Percentiles rank a stretch among this genome's conserved stretches.
phyloP scores from a whole-genome alignment of 78 protist species.

The Cyanophora paradoxa region DNA sequence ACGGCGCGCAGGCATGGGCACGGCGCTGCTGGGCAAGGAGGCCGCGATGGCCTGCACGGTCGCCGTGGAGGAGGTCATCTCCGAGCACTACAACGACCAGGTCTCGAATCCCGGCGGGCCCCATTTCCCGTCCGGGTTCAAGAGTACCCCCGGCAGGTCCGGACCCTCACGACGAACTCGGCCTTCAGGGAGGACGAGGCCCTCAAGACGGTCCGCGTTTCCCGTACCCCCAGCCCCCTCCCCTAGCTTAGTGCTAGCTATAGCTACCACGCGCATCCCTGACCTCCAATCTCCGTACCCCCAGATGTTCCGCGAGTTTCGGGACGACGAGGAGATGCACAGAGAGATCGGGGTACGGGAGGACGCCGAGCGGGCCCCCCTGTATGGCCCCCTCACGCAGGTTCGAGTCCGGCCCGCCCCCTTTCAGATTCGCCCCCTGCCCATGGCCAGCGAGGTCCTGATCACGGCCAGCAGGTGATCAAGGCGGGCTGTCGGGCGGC shows the following conservation, averaged over 20 bases:
- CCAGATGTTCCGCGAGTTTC: background rate
- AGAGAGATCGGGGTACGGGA: background rate
- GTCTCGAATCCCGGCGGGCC: too few species aligned
- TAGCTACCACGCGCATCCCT: too few species aligned
- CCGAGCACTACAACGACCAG: slow-evolving; percentile 73
- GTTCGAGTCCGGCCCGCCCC: background rate
- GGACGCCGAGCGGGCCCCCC: background rate
- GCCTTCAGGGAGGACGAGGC: too few species aligned
- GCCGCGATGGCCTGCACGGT: slow-evolving; percentile 79
- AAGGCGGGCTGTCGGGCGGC: slow-evolving; percentile 13
- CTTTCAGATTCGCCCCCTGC: background rate
- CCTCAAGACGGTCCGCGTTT: too few species aligned
- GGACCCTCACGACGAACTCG: too few species aligned
- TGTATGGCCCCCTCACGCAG: background rate
- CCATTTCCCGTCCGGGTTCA: too few species aligned
- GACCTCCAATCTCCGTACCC: too few species aligned
- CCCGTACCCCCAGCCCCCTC: too few species aligned
- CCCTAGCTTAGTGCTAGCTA: too few species aligned
- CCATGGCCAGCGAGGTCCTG: slow-evolving; percentile 5
- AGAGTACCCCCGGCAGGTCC: too few species aligned
- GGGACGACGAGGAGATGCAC: background rate
- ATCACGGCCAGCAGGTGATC: background rate
- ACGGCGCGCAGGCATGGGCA: slow-evolving; percentile 36
- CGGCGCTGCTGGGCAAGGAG: slow-evolving; percentile 65
- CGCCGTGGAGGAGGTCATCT: slow-evolving; percentile 68